Base-by-base conservation (phyloP, 768 basidiomycete genomes). In the Kondoa malvinella region DNA sequence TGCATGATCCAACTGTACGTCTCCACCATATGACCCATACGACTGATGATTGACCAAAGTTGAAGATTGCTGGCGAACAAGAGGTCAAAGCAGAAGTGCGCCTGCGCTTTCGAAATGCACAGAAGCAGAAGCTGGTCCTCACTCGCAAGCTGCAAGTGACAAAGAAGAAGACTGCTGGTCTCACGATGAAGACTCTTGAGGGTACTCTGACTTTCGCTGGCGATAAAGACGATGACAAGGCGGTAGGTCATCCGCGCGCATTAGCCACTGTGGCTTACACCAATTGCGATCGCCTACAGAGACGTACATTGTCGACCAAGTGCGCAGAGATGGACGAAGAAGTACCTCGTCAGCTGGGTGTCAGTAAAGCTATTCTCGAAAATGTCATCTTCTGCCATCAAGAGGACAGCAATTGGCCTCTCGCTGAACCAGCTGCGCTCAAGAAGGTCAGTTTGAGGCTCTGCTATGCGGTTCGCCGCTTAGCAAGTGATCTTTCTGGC, bases 311-410 rank as follows among this genome's bases (percentile, higher is more conserved):
- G 66, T 99, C 95, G 4, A 96, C 94, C 0, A 96, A 95, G 77
- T 97, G 94, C 74, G 90, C 92, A 2, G 92, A 95, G 77, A 87
- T 99, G 83, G 94, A 99, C 74, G 78, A 82, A 1, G 95, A 97
- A 76, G 92, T 97, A 62, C 95, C 95, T 25, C 83, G 87, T 56
- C 78, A 96, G 17, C 82, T 97, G 21, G 95, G 95, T 32, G 95
- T 97, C 15, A 95, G 91, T 15, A 95, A 92, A 76, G 87, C 92
- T n/a, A 92, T 99, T 34, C 84, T 97, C 27, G 94, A 97, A 73
- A 97, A 96, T 75, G 95, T 99, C 74, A 97, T 99, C 62, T 99
- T 99, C 74, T 99, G 95, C 77, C 95, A 99, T 77, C 95, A 99
- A 78, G 95, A 99, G 74, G 95, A 99, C 65, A 92, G 91, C 0